Evolutionary conservation across 2,329 filamentous ascomycete genomes (phyloP).

Genomic region (Elsinoe arachidis): DNA sequence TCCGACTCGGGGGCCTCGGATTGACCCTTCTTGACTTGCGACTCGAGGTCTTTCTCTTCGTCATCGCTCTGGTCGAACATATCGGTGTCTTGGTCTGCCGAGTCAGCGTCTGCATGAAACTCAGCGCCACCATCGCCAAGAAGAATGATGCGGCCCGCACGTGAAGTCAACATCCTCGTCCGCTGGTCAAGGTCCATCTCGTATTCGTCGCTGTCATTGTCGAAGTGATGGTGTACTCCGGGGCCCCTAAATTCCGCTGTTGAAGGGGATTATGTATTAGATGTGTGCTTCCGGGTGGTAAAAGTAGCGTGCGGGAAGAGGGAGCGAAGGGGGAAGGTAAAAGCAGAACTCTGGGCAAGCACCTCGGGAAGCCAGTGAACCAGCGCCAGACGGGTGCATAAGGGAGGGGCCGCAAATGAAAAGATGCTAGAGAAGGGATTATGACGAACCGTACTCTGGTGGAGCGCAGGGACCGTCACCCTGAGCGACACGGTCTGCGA

Average conservation of each 20-base stretch:
- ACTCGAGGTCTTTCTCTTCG: constrained; percentile 67
- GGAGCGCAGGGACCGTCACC: constrained; percentile 97
- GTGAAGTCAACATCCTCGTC: constrained; percentile 61
- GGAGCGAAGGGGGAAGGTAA: not conserved
- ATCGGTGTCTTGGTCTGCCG: constrained; percentile 55
- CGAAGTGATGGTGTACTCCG: constrained; percentile 42
- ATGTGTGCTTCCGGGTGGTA: not conserved
- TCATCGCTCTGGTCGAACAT: constrained; percentile 69
- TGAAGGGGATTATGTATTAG: constrained; percentile 15
- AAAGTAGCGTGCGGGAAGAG: not conserved
- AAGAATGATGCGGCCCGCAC: constrained; percentile 78
- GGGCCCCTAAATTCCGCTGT: constrained; percentile 44
- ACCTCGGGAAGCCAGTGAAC: not conserved
- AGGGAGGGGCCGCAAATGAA: not conserved
- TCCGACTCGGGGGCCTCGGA: constrained; percentile 20
- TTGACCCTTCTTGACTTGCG: constrained; percentile 65
- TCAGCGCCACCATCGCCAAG: constrained; percentile 85
- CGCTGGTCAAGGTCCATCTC: constrained; percentile 63
- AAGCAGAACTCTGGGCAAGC: not conserved
- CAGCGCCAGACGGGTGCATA: not conserved
- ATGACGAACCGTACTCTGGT: constrained; percentile 94
- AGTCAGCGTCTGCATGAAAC: constrained; percentile 19
- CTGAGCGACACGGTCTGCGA: constrained; percentile 86
- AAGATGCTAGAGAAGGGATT: constrained; percentile 22
- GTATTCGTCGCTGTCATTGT: constrained; percentile 50